A percentile compares a stretch with the other conserved stretches of the same genome.
Evolutionary conservation across 164 flowering plant genomes (phyloP).

Genomic region (Malania oleifera): DNA sequence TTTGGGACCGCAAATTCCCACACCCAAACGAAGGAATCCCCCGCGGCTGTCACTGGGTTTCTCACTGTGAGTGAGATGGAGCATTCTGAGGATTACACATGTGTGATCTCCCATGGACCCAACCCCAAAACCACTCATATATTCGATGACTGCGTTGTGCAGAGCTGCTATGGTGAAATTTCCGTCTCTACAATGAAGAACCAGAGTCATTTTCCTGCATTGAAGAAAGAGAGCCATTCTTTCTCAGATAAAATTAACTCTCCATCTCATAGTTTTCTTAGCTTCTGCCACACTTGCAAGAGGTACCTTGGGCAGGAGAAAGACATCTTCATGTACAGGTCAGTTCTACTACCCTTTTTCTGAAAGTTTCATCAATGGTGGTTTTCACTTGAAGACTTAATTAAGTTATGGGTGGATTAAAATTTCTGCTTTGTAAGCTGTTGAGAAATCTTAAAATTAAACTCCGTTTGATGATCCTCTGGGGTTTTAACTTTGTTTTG

Average conservation of each 20-base stretch:
- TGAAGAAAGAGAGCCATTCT: constrained; percentile 7
- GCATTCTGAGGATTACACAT: constrained; percentile 56
- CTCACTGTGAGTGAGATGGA: constrained; percentile 43
- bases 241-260: constrained; percentile 2
- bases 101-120: constrained; percentile 54
- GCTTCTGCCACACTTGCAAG: constrained; percentile 50
- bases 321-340: constrained; percentile 71
- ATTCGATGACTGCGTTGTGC: constrained; percentile 48
- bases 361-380: too few species aligned
- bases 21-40: constrained; percentile 16
- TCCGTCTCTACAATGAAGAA: constrained; percentile 8
- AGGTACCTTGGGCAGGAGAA: constrained; percentile 38
- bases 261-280: constrained; percentile 31
- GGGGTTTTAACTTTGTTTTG: neutral
- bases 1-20: constrained; percentile 18
- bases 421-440: too few species aligned
- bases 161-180: constrained; percentile 24
- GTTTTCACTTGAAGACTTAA: too few species aligned
- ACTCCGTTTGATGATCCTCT: too few species aligned
- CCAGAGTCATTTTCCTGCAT: constrained; percentile 5
- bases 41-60: constrained; percentile 12
- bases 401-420: too few species aligned
- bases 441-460: too few species aligned
- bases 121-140: constrained; percentile 60
- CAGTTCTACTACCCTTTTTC: too few species aligned